Evolutionary conservation across 768 basidiomycete genomes (phyloP).

Genomic region (Cystoderma amianthinum): DNA sequence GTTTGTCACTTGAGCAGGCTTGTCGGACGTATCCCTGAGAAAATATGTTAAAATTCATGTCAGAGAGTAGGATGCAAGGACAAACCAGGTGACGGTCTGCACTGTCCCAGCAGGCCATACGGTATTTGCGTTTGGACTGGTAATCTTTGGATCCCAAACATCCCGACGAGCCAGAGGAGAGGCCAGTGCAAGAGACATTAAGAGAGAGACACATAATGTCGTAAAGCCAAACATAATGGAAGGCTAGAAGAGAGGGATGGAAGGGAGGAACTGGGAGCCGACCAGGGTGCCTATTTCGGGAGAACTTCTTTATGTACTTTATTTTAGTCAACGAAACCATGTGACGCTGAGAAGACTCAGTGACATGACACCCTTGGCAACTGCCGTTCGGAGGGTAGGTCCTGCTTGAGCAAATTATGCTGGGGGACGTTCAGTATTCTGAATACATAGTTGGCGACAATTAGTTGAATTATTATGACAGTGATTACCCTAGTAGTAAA

Average conservation of each 20-base stretch:
- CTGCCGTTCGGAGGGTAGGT: not conserved
- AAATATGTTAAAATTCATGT: not conserved
- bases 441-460: not conserved
- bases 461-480: not conserved
- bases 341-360: not conserved
- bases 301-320: not conserved
- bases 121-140: slow-evolving; percentile 32
- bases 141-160: slow-evolving; percentile 46
- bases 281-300: slow-evolving; percentile 9
- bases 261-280: slow-evolving; percentile 6
- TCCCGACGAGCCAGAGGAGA: slow-evolving; percentile 30
- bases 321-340: not conserved
- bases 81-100: slow-evolving; percentile 49
- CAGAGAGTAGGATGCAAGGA: slow-evolving; percentile 2
- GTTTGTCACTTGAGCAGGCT: slow-evolving; percentile 42
- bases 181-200: slow-evolving; percentile 23
- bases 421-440: not conserved
- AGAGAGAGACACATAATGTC: slow-evolving; percentile 17
- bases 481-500: not conserved
- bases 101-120: slow-evolving; percentile 44
- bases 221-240: slow-evolving; percentile 22
- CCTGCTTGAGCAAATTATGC: not conserved
- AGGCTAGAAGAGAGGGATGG: slow-evolving; percentile 10
- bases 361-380: not conserved
- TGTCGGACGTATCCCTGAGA: slow-evolving; percentile 41